Evolutionary conservation across 148 eudicot species (phyloP).

Genomic region (Arctostaphylos glauca): DNA sequence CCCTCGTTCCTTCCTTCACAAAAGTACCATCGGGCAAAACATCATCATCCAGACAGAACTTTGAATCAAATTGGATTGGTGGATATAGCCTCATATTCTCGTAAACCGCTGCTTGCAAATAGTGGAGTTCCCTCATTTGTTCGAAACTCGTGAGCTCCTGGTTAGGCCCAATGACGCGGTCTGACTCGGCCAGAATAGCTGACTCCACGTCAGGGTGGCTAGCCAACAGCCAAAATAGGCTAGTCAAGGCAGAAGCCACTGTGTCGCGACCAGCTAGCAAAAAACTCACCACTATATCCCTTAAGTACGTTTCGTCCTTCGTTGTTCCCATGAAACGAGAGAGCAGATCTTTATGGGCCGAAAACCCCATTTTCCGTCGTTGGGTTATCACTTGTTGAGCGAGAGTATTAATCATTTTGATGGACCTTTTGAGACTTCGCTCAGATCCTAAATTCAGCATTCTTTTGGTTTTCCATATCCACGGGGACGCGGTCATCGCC

Average conservation of each 20-base stretch:
- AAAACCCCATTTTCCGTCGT: slow-evolving; percentile 35
- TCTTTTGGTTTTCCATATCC: slow-evolving; percentile 57
- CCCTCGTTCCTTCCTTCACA: slow-evolving; percentile 56
- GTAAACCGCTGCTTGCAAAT: slow-evolving; percentile 54
- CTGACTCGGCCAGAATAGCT: slow-evolving; percentile 38
- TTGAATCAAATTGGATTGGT: slow-evolving; percentile 74
- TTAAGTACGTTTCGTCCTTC: slow-evolving; percentile 34
- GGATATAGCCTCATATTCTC: slow-evolving; percentile 75
- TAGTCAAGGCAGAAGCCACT: slow-evolving; percentile 50
- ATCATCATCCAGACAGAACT: slow-evolving; percentile 54
- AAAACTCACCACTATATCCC: slow-evolving; percentile 63
- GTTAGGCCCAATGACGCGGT: slow-evolving; percentile 26
- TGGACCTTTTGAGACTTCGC: slow-evolving; percentile 42
- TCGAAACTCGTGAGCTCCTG: slow-evolving; percentile 25
- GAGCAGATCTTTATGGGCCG: slow-evolving; percentile 35
- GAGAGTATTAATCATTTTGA: slow-evolving; percentile 34
- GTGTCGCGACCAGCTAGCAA: slow-evolving; percentile 67
- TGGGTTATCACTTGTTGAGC: slow-evolving; percentile 54
- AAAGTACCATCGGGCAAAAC: slow-evolving; percentile 41
- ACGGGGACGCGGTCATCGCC: slow-evolving; percentile 48
- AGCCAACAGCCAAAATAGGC: slow-evolving; percentile 44
- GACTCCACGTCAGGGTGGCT: slow-evolving; percentile 34
- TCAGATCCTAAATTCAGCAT: slow-evolving; percentile 47
- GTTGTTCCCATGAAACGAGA: slow-evolving; percentile 51
- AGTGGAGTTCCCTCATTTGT: slow-evolving; percentile 42